These are phyloP conservation scores for Claviceps paspali DNA, from an alignment of 2,329 filamentous ascomycete genomes.

Conservation along the genomic window DNA sequence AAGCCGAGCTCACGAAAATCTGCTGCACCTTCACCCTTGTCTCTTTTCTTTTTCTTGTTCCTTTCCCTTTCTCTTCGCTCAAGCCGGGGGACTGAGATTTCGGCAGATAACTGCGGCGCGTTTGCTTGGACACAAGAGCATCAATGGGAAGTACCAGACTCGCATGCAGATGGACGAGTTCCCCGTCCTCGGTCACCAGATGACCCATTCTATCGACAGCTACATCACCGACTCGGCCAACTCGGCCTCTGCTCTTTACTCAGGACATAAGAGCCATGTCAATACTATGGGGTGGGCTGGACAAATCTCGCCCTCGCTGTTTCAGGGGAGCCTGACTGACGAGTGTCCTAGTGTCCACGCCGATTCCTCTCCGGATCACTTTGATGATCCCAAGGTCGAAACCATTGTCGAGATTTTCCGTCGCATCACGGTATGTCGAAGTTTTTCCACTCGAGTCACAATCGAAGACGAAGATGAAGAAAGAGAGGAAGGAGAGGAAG, in stretches of 20 bases:
- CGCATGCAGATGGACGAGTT: conserved; percentile 68
- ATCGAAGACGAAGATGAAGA: too few relatives aligned
- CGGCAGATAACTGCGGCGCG: conserved; percentile 65
- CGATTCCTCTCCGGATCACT: conserved; percentile 56
- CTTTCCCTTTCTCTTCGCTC: background rate
- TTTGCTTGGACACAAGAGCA: conserved; percentile 63
- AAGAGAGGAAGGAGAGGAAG: too few relatives aligned
- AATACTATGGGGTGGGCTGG: conserved; percentile 61
- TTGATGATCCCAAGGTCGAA: conserved; percentile 79
- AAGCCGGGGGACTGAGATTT: too few relatives aligned
- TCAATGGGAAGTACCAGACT: conserved; percentile 74
- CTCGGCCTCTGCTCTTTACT: conserved; percentile 67
- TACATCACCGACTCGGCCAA: conserved; percentile 84
- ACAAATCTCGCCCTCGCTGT: too few relatives aligned
- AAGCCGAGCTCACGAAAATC: conserved; percentile 6
- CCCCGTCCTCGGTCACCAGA: conserved; percentile 74
- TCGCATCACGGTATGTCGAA: conserved; percentile 44
- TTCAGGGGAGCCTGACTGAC: background rate
- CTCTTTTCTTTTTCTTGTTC: background rate
- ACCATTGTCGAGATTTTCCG: conserved; percentile 66
- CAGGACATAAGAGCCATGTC: conserved; percentile 70
- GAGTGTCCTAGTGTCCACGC: conserved; percentile 42
- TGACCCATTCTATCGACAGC: conserved; percentile 73
- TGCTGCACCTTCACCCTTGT: background rate
- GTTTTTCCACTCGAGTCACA: too few relatives aligned